Base-by-base conservation (phyloP, 495 filamentous ascomycete species). In the Penicillium cataractarum region DNA sequence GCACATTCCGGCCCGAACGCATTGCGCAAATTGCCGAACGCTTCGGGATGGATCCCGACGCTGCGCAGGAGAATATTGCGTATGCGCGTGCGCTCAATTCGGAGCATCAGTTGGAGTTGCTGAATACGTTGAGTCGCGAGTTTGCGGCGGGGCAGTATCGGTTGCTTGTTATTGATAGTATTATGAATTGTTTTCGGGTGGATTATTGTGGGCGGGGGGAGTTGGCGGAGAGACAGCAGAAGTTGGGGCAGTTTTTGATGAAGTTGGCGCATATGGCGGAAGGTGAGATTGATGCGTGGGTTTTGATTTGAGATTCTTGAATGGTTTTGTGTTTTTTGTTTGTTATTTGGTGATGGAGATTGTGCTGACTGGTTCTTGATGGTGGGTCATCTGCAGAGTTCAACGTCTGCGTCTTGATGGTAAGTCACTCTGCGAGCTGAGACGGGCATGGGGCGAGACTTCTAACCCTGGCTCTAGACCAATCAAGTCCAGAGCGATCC, bases 401-500 rank as follows among this genome's bases (percentile, higher is more conserved):
- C 76, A 93, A 92, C 64, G 78, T 93, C 60, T 87, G 84, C 55
- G 89, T 92, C 26, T 74, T 92, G 53, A 87, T 92, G 86, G 87
- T 89, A 70, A 58, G 71, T 63, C 19, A 6, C 12, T 31, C 12
- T 26, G 46, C 13, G 55, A 44, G 37, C 27, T 50, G 52, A 4
- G 39, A 26, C 24, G 44, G 12, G 19, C 44, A 13, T 31, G 31
- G n/a, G n/a, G 39, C 4, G 13, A 29, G 46, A 5, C 21, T 22
- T 13, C 57, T 49, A 29, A 40, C 39, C 19, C 37, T 29, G 52
- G 24, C 22, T 56, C 26, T 33, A 90, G 88, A 93, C 90, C 26
- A 93, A 92, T 62, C 90, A 93, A 75, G 90, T 93, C 48, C 89
- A 92, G 76, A 89, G 85, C 55, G 90, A 92, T 63, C 90, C 90